Evolutionary conservation across 73 alveolate species (phyloP).

Genomic region (Symbiodinium pilosum): DNA sequence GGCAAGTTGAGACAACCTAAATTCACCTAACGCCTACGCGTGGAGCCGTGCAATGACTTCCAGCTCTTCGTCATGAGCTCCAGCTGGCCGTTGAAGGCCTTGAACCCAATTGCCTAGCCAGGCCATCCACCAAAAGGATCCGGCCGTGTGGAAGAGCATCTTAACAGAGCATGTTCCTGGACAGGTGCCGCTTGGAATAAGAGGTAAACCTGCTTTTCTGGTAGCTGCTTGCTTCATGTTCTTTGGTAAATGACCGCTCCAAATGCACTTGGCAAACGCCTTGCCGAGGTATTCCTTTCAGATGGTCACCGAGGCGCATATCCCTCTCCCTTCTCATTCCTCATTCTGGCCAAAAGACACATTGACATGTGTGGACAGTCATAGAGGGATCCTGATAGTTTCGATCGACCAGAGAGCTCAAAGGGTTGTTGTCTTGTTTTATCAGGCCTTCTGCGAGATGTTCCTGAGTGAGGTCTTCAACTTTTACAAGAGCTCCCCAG

Average conservation of each 20-base stretch:
- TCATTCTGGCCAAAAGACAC: no score
- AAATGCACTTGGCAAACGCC: no score
- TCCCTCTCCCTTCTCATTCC: no score
- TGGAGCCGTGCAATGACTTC: no score
- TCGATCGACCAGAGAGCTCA: not conserved
- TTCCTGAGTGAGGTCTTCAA: constrained; percentile 78
- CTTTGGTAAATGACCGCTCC: no score
- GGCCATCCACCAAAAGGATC: constrained; percentile 34
- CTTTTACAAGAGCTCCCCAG: constrained; percentile 47
- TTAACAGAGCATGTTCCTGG: constrained; percentile 42
- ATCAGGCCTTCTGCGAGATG: constrained; percentile 67
- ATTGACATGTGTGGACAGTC: no score
- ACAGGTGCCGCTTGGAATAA: constrained; percentile 21
- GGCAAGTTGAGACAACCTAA: constrained; percentile 27
- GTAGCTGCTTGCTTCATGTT: no score
- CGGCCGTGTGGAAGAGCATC: constrained; percentile 38
- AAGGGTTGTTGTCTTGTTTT: not conserved
- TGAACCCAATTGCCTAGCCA: not conserved
- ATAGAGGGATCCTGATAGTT: no score
- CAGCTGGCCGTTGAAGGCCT: not conserved
- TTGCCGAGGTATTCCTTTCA: constrained; percentile 53
- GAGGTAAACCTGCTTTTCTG: no score
- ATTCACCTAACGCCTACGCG: no score
- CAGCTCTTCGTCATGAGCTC: no score
- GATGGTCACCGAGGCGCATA: constrained; percentile 38